phyloP scores from a whole-genome alignment of 768 basidiomycete species.

The Panaeolus cyanescens region DNA sequence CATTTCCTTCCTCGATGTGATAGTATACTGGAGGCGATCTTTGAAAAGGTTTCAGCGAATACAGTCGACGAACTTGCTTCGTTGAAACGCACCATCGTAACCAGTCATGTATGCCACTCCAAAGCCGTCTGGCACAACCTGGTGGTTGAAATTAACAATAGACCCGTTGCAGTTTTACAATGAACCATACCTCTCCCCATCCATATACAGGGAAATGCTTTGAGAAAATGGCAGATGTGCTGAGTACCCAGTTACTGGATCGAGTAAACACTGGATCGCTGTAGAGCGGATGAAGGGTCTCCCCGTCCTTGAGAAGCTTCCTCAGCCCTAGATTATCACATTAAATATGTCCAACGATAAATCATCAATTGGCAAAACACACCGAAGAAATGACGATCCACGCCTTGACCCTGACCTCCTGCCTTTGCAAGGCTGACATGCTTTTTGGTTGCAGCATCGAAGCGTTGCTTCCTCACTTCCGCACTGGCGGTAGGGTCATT shows the following conservation, averaged over 20 bases:
- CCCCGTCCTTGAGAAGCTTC: constrained; percentile 61
- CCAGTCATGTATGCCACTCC: constrained; percentile 97
- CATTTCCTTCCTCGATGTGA: constrained; percentile 87
- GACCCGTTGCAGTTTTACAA: not conserved
- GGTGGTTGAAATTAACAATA: not conserved
- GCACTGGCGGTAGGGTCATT: constrained; percentile 43
- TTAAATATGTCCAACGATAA: not conserved
- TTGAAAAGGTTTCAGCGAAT: not conserved
- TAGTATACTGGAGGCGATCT: constrained; percentile 85
- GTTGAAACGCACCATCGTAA: constrained; percentile 57
- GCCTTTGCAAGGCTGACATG: constrained; percentile 68
- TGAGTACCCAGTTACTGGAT: constrained; percentile 83
- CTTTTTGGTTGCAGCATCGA: constrained; percentile 60
- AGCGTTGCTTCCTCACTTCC: constrained; percentile 51
- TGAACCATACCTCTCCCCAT: constrained; percentile 78
- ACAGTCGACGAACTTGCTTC: constrained; percentile 8
- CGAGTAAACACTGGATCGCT: constrained; percentile 72
- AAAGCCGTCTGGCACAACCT: constrained; percentile 91
- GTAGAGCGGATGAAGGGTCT: constrained; percentile 70
- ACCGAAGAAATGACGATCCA: constrained; percentile 91
- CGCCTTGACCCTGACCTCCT: constrained; percentile 69
- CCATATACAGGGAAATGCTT: constrained; percentile 84
- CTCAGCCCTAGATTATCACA: constrained; percentile 56
- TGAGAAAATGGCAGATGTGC: constrained; percentile 89
- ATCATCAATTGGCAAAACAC: constrained; percentile 16